Evolutionary conservation across 805 yeast genomes (phyloP).

Genomic region (Cyberlindnera xylosilytica): DNA sequence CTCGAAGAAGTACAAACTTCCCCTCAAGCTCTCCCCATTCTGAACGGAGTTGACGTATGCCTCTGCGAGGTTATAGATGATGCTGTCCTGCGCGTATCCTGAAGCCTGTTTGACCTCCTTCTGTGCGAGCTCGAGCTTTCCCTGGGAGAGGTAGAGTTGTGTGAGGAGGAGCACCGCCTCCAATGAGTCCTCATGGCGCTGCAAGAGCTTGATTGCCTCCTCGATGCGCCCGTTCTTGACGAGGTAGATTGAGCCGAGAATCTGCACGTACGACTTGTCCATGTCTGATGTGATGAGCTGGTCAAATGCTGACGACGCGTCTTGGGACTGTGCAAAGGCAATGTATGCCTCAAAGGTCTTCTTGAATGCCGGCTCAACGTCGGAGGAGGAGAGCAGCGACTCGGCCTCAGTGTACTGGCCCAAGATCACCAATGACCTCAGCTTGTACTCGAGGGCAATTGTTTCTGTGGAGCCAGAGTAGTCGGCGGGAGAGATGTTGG

Average conservation of each 20-base stretch:
- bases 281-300: conserved; percentile 19
- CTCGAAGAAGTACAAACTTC: conserved; percentile 66
- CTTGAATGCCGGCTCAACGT: conserved; percentile 4
- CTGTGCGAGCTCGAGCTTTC: conserved; percentile 43
- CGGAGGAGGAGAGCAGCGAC: background rate
- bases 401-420: conserved; percentile 23
- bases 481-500: conserved; percentile 35
- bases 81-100: conserved; percentile 61
- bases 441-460: conserved; percentile 31
- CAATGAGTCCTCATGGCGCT: conserved; percentile 37
- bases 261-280: conserved; percentile 32
- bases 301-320: conserved; percentile 20
- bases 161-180: conserved; percentile 41
- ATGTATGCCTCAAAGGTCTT: conserved; percentile 29
- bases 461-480: conserved; percentile 34
- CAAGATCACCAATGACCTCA: conserved; percentile 32
- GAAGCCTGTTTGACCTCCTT: conserved; percentile 43
- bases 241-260: conserved; percentile 39
- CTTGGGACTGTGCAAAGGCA: conserved; percentile 25
- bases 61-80: conserved; percentile 75
- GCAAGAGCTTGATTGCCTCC: conserved; percentile 39
- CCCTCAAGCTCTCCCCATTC: conserved; percentile 39
- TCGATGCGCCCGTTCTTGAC: conserved; percentile 39
- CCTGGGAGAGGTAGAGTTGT: conserved; percentile 38
- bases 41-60: conserved; percentile 56